Evolutionary conservation across 2,329 filamentous ascomycete species (phyloP), one percentile per base, ranked within the genome.

Genomic region (Penicillium sp.): DNA sequence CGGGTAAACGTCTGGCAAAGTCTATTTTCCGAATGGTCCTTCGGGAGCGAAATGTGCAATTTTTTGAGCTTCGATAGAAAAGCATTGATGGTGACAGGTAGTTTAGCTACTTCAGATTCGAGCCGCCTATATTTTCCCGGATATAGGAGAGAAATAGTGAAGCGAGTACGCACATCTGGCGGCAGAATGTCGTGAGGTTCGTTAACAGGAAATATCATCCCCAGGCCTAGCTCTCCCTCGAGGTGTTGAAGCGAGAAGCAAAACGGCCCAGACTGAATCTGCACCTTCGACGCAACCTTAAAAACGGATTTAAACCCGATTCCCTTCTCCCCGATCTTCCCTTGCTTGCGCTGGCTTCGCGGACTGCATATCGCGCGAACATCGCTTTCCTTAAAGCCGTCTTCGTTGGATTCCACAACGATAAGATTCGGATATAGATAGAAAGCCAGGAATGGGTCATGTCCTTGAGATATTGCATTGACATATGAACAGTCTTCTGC

Each of bases 241-340:
- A 17, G 45, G 21, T 54, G 45, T 50, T 30, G 54, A 51, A 64
- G 44, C 11, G 58, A 35, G 15, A 64, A 64, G 17, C 47, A 58
- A 15, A 64, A 64, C 3, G 41, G 49, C 4, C 62, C 58, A 2
- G 62, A 64, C 31, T 61, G 62, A 17, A 61, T 31, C 5, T 51
- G 48, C 1, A 57, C 53, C 26, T 58, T 48, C 7, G n/a, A 44
- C 1, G 54, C 54, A 44, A 64, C 48, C 5, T 35, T 51, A 7
- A 51, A 54, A 3, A 29, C 19, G 0, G 49, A 61, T 30, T 41
- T 44, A 11, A 54, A 44, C 0, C 11, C 21, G 13, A 51, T 50
- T 8, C 26, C 38, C 8, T 59, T 59, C 29, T 59, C 49, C 3
- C 47, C 41, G 26, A 48, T 35, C 19, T 59, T 30, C 9, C 41